phyloP scores from a whole-genome alignment of 176 grass and related monocot genomes.

The Themeda triandra region DNA sequence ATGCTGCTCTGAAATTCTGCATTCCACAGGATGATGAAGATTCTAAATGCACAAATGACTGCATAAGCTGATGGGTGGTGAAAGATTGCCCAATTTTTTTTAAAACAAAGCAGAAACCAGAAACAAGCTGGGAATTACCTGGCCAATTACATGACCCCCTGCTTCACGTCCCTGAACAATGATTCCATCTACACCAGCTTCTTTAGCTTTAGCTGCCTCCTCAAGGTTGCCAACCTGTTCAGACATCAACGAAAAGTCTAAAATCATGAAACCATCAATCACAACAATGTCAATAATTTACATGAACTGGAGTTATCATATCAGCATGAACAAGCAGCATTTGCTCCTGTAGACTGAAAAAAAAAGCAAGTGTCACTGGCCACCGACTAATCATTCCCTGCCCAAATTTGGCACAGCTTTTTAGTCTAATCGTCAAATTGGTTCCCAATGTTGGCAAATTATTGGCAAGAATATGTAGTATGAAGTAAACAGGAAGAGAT shows the following conservation, averaged over 20 bases:
- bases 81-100: neutral
- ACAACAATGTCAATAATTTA: slow-evolving; percentile 1
- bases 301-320: neutral
- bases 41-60: neutral
- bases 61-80: neutral
- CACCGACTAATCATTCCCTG: neutral
- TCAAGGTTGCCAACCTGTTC: slow-evolving; percentile 69
- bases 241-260: neutral
- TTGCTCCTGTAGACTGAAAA: neutral
- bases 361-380: neutral
- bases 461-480: too few species aligned
- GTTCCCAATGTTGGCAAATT: too few species aligned
- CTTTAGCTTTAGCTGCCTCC: slow-evolving; percentile 73
- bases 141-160: slow-evolving; percentile 89
- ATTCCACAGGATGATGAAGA: neutral
- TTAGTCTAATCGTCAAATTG: too few species aligned
- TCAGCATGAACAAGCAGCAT: neutral
- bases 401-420: neutral
- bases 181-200: slow-evolving; percentile 87
- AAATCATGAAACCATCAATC: neutral
- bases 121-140: slow-evolving; percentile 40
- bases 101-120: neutral
- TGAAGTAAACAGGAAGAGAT: too few species aligned
- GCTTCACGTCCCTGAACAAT: slow-evolving; percentile 90
- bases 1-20: neutral